Conservation (phyloP, 345 rosid genomes). For the Cardamine chenopodiifolia region DNA sequence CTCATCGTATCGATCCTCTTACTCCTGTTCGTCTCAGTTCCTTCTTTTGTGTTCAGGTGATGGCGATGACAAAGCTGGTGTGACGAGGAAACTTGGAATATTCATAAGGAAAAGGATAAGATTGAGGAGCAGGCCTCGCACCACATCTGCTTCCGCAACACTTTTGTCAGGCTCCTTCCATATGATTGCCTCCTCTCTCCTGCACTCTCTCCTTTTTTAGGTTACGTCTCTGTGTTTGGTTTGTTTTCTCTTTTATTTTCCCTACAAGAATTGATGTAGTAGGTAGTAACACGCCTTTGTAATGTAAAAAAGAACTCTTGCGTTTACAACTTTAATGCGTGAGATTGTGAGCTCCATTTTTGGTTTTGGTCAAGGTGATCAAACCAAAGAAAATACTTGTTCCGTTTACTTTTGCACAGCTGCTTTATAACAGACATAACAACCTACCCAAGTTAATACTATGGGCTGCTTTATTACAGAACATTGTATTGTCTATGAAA, state of each 20-base stretch:
- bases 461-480: slow-evolving; percentile 17
- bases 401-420: background rate
- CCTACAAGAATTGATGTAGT: background rate
- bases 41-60: slow-evolving; percentile 34
- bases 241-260: background rate
- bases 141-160: slow-evolving; percentile 24
- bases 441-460: background rate
- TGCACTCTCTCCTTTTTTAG: slow-evolving; percentile 21
- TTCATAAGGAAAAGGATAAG: slow-evolving; percentile 21
- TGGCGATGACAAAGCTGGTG: slow-evolving; percentile 1
- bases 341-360: background rate
- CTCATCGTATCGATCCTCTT: slow-evolving; percentile 23
- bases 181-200: slow-evolving; percentile 15
- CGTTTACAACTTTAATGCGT: slow-evolving; percentile 9
- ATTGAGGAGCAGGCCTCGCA: background rate
- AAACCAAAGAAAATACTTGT: slow-evolving; percentile 2
- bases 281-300: background rate
- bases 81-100: slow-evolving; percentile 38
- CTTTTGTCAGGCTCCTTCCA: slow-evolving; percentile 26
- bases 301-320: background rate
- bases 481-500: background rate
- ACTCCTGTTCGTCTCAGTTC: slow-evolving; percentile 31
- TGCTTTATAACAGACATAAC: background rate
- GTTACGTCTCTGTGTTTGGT: background rate
- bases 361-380: slow-evolving; percentile 7